Percentiles rank a stretch among this genome's conserved stretches.
phyloP scores from a whole-genome alignment of 768 basidiomycete genomes.

The Gelatoporia subvermispora region DNA sequence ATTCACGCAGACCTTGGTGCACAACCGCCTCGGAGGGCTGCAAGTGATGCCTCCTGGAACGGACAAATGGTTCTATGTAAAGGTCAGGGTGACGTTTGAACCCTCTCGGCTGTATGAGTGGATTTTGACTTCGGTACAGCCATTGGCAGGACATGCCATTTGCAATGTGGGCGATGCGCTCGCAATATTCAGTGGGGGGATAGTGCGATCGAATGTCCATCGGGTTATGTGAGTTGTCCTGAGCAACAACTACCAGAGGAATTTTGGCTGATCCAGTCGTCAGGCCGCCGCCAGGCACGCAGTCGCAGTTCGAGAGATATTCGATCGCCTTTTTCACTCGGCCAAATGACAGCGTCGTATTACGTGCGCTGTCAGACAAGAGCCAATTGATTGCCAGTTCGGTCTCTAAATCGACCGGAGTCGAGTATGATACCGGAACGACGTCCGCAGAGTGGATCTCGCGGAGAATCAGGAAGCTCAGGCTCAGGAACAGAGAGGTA shows the following conservation, averaged over 20 bases:
- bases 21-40: conserved; percentile 42
- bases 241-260: neutral
- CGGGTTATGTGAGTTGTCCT: conserved; percentile 33
- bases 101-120: neutral
- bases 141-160: conserved; percentile 39
- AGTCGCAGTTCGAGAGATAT: conserved; percentile 26
- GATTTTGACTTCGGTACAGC: conserved; percentile 20
- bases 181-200: conserved; percentile 41
- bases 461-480: conserved; percentile 20
- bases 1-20: conserved; percentile 29
- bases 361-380: conserved; percentile 22
- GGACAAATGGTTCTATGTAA: conserved; percentile 37
- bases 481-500: conserved; percentile 23
- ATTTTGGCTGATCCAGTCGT: neutral
- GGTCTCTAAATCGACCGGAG: conserved; percentile 10
- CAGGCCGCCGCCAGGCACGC: conserved; percentile 37
- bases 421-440: conserved; percentile 16
- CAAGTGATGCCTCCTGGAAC: conserved; percentile 37
- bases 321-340: conserved; percentile 34
- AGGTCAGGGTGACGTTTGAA: conserved; percentile 19
- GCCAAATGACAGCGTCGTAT: conserved; percentile 25
- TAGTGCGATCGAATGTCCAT: conserved; percentile 39
- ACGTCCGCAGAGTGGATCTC: conserved; percentile 22
- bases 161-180: conserved; percentile 45
- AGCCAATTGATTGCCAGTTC: conserved; percentile 21